Percentiles rank a stretch among this genome's conserved stretches.
phyloP scores from a whole-genome alignment of 805 yeast species.

The Wickerhamiella bombiphila region DNA sequence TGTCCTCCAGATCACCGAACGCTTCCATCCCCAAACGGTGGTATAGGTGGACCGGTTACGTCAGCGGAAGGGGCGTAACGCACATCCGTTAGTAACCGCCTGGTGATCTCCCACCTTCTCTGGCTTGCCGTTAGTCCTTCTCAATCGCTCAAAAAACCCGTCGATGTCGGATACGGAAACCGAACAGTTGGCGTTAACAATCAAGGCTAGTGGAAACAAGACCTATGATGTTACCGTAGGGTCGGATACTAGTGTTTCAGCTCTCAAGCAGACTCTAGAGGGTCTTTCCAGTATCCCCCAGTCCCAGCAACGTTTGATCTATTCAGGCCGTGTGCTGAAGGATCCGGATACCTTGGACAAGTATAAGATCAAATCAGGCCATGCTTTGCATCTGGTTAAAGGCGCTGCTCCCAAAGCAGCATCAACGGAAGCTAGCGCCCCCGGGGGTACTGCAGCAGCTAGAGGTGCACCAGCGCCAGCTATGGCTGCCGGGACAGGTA shows the following conservation, averaged over 20 bases:
- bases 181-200: constrained; percentile 9
- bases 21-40: constrained; percentile 11
- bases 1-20: constrained; percentile 20
- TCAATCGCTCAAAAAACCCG: too few species aligned
- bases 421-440: constrained; percentile 18
- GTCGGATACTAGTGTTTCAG: constrained; percentile 41
- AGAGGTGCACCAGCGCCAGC: constrained; percentile 36
- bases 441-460: constrained; percentile 17
- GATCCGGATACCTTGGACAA: constrained; percentile 59
- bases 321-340: constrained; percentile 85
- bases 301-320: constrained; percentile 75
- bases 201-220: constrained; percentile 48
- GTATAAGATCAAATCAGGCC: constrained; percentile 75
- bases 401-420: constrained; percentile 27
- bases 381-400: constrained; percentile 79
- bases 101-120: too few species aligned
- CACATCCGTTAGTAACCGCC: too few species aligned
- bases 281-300: constrained; percentile 50
- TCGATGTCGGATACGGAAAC: constrained; percentile 5
- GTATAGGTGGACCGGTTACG: too few species aligned
- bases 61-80: too few species aligned
- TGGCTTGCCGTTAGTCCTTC: too few species aligned
- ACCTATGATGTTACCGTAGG: constrained; percentile 54
- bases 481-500: constrained; percentile 74
- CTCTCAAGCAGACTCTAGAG: constrained; percentile 53